Evolutionary conservation across 495 filamentous ascomycete genomes (phyloP).

Genomic region (Pseudoneurospora amorphoporcata): DNA sequence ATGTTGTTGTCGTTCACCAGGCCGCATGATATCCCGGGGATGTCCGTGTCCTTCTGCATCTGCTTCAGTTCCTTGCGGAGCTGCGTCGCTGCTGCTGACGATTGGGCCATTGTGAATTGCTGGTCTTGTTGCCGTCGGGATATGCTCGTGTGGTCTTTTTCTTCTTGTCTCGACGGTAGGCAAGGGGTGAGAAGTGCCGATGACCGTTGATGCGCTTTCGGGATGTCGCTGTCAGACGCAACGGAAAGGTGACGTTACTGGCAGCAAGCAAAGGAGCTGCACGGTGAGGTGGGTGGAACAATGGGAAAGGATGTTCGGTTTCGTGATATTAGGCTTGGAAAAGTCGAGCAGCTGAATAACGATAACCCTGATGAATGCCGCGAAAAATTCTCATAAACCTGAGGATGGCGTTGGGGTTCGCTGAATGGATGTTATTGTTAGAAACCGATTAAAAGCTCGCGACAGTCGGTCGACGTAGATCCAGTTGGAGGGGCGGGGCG

Average conservation of each 20-base stretch:
- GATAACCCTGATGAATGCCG: background rate
- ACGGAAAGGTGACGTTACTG: background rate
- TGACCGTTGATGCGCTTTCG: background rate
- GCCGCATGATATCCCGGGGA: slow-evolving; percentile 88
- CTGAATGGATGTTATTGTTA: background rate
- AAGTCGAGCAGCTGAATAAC: background rate
- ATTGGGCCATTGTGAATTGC: slow-evolving; percentile 16
- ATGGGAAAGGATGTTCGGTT: background rate
- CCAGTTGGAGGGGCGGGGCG: background rate
- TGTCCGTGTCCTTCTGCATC: slow-evolving; percentile 84
- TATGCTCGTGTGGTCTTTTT: background rate
- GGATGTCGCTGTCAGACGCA: background rate
- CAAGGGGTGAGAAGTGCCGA: background rate
- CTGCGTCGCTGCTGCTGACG: slow-evolving; percentile 54
- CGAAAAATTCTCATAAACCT: background rate
- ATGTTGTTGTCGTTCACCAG: slow-evolving; percentile 76
- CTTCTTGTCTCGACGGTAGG: background rate
- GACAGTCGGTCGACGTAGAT: background rate
- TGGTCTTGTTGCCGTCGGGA: background rate
- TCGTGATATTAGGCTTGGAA: background rate
- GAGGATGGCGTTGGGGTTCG: background rate
- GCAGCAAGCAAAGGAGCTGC: background rate
- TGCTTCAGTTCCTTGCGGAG: slow-evolving; percentile 79
- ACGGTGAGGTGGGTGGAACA: background rate
- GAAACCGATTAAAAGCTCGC: background rate